Conservation (phyloP, 2,329 filamentous ascomycete species). For the Scleromitrula shiraiana region DNA sequence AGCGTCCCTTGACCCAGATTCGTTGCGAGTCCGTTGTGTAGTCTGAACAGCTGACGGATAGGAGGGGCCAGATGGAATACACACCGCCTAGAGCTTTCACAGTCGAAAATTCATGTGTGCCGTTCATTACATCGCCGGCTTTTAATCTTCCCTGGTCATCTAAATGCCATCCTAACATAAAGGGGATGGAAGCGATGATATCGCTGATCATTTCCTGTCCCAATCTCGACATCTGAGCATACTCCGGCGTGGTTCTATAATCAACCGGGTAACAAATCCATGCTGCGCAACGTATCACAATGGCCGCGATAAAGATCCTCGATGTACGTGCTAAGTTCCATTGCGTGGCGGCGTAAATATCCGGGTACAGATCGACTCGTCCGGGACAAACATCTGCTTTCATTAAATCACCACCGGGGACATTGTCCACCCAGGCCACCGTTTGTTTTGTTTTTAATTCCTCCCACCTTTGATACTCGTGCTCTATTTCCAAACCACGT, state of each 20-base stretch:
- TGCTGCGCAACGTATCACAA: slow-evolving; percentile 51
- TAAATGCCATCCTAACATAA: slow-evolving; percentile 51
- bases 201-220: slow-evolving; percentile 48
- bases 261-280: slow-evolving; percentile 54
- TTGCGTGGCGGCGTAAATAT: slow-evolving; percentile 50
- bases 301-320: slow-evolving; percentile 46
- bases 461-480: slow-evolving; percentile 45
- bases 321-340: slow-evolving; percentile 49
- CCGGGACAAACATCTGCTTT: slow-evolving; percentile 52
- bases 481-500: slow-evolving; percentile 44
- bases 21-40: slow-evolving; percentile 52
- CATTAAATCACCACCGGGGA: slow-evolving; percentile 43
- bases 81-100: slow-evolving; percentile 50
- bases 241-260: slow-evolving; percentile 55
- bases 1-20: slow-evolving; percentile 45
- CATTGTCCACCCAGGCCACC: slow-evolving; percentile 48
- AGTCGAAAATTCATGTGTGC: slow-evolving; percentile 5
- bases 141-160: slow-evolving; percentile 32
- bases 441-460: slow-evolving; percentile 40
- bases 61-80: slow-evolving; percentile 52
- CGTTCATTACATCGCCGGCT: slow-evolving; percentile 12
- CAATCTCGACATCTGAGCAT: slow-evolving; percentile 44
- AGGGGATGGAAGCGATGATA: slow-evolving; percentile 54
- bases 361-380: slow-evolving; percentile 49
- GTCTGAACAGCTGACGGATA: slow-evolving; percentile 46